These are phyloP conservation scores for Lasiodiplodia sp. DNA, from an alignment of 2,329 filamentous ascomycete species.

Conservation along the genomic window DNA sequence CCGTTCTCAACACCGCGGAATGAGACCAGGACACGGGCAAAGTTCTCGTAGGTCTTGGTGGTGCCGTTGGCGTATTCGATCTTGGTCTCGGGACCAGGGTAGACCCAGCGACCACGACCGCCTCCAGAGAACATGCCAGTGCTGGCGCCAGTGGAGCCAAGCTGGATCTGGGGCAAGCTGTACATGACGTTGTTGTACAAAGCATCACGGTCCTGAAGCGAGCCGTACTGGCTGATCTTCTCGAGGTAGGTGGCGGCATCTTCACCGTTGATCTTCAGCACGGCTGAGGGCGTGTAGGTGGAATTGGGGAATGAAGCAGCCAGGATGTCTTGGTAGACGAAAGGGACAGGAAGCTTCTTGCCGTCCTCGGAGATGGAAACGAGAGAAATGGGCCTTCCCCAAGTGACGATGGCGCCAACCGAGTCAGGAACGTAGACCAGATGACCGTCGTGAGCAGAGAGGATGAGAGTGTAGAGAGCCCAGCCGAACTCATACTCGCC, in stretches of 20 bases:
- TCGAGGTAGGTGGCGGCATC: conserved; percentile 60
- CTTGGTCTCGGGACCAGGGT: conserved; percentile 53
- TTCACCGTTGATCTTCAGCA: conserved; percentile 65
- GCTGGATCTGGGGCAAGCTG: conserved; percentile 52
- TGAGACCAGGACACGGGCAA: conserved; percentile 50
- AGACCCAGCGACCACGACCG: conserved; percentile 50
- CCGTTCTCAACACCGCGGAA: conserved; percentile 52
- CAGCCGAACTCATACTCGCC: conserved; percentile 53
- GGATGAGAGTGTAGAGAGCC: conserved; percentile 60
- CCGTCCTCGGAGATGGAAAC: conserved; percentile 69
- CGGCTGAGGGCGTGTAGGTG: conserved; percentile 55
- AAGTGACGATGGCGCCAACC: conserved; percentile 61
- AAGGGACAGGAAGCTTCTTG: conserved; percentile 63
- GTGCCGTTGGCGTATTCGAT: conserved; percentile 57
- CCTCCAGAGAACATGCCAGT: conserved; percentile 55
- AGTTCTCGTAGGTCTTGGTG: conserved; percentile 50
- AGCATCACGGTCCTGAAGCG: conserved; percentile 64
- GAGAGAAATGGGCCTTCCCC: conserved; percentile 56
- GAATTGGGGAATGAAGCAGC: conserved; percentile 50
- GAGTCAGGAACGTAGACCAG: conserved; percentile 64
- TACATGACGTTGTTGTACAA: conserved; percentile 60
- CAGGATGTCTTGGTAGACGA: conserved; percentile 59
- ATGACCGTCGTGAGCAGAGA: conserved; percentile 70
- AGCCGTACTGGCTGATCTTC: conserved; percentile 56
- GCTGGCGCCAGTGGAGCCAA: conserved; percentile 49